Conservation (phyloP, 2,329 filamentous ascomycete species). For the Penicillium occitanis region DNA sequence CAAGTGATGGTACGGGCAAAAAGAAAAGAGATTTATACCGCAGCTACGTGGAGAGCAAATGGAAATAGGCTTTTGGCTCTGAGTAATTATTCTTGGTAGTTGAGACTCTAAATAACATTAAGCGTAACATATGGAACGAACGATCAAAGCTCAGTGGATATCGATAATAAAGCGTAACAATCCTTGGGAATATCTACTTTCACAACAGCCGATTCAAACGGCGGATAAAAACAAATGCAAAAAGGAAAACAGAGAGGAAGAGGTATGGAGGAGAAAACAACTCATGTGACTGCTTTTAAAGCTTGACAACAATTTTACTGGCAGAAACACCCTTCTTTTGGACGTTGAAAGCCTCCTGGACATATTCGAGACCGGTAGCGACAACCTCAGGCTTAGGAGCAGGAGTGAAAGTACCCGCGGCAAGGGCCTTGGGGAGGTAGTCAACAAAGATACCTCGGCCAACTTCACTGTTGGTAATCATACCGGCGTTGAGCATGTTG, state of each 20-base stretch:
- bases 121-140: neutral
- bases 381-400: conserved; percentile 44
- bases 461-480: conserved; percentile 16
- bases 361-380: conserved; percentile 43
- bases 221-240: neutral
- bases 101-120: neutral
- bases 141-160: conserved; percentile 13
- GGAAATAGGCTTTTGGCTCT: neutral
- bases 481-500: conserved; percentile 13
- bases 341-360: conserved; percentile 45
- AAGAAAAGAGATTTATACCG: neutral
- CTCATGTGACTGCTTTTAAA: neutral
- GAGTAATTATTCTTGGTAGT: neutral
- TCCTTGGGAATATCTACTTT: conserved; percentile 7
- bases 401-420: conserved; percentile 37
- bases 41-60: neutral
- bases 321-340: conserved; percentile 45
- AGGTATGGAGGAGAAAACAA: neutral
- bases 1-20: neutral
- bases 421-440: conserved; percentile 44
- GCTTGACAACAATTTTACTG: conserved; percentile 44
- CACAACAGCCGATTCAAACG: neutral
- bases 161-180: neutral
- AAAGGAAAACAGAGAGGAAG: neutral
- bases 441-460: conserved; percentile 28